phyloP scores from a whole-genome alignment of 768 basidiomycete species.

The Peribolospora baueri region DNA sequence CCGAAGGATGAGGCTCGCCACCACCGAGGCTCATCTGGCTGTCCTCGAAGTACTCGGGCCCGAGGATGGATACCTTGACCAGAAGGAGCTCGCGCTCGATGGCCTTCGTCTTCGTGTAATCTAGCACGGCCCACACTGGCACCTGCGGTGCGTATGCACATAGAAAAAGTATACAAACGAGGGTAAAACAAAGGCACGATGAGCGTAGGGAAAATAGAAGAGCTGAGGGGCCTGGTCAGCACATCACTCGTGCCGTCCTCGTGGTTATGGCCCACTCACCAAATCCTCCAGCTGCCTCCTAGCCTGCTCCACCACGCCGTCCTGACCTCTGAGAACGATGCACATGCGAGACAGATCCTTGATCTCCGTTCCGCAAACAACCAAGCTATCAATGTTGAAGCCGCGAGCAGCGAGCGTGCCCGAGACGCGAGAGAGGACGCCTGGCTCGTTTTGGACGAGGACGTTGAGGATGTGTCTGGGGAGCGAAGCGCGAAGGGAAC shows the following conservation, averaged over 20 bases:
- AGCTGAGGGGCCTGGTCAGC: too few relatives aligned
- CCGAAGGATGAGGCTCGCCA: slow-evolving; percentile 33
- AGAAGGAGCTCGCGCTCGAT: slow-evolving; percentile 85
- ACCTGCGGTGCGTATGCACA: slow-evolving; percentile 30
- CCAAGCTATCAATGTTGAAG: slow-evolving; percentile 95
- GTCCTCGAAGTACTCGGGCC: slow-evolving; percentile 85
- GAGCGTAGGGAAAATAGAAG: neutral
- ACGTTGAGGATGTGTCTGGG: slow-evolving; percentile 64
- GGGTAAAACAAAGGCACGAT: neutral
- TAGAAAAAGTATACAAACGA: too few relatives aligned
- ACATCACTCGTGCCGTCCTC: too few relatives aligned
- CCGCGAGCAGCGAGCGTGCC: slow-evolving; percentile 91
- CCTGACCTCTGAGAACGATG: slow-evolving; percentile 85
- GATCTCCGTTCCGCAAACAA: slow-evolving; percentile 93
- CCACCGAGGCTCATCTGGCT: slow-evolving; percentile 62
- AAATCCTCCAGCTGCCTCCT: slow-evolving; percentile 86
- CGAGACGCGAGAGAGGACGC: slow-evolving; percentile 92
- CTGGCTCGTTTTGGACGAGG: slow-evolving; percentile 96
- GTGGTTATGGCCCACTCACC: slow-evolving; percentile 27
- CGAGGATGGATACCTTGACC: slow-evolving; percentile 88
- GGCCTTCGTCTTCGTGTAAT: slow-evolving; percentile 77
- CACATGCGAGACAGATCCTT: slow-evolving; percentile 94
- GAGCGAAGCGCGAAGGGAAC: neutral
- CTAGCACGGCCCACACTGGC: slow-evolving; percentile 95
- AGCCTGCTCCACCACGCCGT: slow-evolving; percentile 92